Conservation (phyloP, 768 basidiomycete species). For the Russula brevipes region DNA sequence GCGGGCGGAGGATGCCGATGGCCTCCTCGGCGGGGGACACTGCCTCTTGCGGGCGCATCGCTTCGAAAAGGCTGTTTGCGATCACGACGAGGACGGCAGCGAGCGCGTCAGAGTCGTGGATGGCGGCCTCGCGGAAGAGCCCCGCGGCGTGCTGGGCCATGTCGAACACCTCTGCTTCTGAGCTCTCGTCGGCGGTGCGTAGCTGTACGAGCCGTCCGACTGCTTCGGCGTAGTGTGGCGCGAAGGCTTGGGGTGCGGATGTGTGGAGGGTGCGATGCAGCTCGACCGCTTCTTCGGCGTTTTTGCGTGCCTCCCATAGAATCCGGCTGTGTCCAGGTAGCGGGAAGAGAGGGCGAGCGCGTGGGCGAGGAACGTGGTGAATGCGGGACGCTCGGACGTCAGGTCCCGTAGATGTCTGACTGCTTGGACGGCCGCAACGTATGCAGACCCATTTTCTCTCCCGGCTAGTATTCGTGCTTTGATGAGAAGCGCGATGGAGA, state of each 20-base stretch:
- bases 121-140: slow-evolving; percentile 15
- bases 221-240: slow-evolving; percentile 14
- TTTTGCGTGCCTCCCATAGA: slow-evolving; percentile 15
- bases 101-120: slow-evolving; percentile 8
- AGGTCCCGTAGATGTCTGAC: slow-evolving; percentile 9
- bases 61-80: not conserved
- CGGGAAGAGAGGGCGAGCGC: slow-evolving; percentile 11
- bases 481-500: slow-evolving; percentile 11
- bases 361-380: slow-evolving; percentile 3
- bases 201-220: slow-evolving; percentile 13
- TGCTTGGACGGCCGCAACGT: slow-evolving; percentile 8
- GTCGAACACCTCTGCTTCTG: slow-evolving; percentile 10
- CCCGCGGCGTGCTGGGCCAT: slow-evolving; percentile 15
- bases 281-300: slow-evolving; percentile 11
- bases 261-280: slow-evolving; percentile 1
- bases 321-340: slow-evolving; percentile 8
- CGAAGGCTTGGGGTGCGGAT: slow-evolving; percentile 6
- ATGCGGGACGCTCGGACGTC: slow-evolving; percentile 8
- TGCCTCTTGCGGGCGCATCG: not conserved
- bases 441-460: slow-evolving; percentile 11
- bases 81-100: slow-evolving; percentile 13
- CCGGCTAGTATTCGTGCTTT: slow-evolving; percentile 3
- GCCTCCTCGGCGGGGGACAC: slow-evolving; percentile 6
- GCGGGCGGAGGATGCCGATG: not conserved
- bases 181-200: not conserved